These are phyloP conservation scores for Solanum clarkiae DNA, from an alignment of 257 asterid species.

Conservation along the genomic window DNA sequence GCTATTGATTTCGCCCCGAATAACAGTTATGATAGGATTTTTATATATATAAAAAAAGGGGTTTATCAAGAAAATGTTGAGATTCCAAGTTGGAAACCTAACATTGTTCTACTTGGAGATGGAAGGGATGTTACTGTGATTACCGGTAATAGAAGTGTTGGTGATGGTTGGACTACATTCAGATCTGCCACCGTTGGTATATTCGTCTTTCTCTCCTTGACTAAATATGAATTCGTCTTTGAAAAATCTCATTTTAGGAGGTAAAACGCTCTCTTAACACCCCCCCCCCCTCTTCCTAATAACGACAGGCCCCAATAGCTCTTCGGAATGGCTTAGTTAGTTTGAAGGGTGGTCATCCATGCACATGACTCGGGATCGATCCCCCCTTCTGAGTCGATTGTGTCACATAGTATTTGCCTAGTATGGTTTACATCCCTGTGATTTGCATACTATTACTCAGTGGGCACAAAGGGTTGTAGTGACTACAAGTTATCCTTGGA, in stretches of 20 bases:
- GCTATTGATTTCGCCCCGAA: constrained; percentile 60
- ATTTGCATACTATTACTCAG: too few species aligned
- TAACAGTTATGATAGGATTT: constrained; percentile 39
- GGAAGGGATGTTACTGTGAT: constrained; percentile 57
- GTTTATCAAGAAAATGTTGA: constrained; percentile 68
- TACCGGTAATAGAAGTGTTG: constrained; percentile 46
- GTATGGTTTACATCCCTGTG: too few species aligned
- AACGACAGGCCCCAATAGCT: neutral
- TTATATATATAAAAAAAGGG: constrained; percentile 50
- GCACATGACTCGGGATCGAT: too few species aligned
- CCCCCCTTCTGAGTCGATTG: too few species aligned
- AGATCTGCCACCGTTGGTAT: constrained; percentile 91
- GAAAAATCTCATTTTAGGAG: neutral
- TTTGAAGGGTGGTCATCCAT: too few species aligned
- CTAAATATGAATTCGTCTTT: rapidly evolving
- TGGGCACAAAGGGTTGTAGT: too few species aligned
- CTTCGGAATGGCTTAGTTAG: too few species aligned
- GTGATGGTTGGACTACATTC: constrained; percentile 86
- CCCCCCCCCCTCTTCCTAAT: neutral
- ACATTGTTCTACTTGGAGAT: constrained; percentile 75
- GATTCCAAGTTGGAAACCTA: constrained; percentile 65
- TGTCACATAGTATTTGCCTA: too few species aligned
- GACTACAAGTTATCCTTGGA: too few species aligned
- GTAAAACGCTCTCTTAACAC: too few species aligned
- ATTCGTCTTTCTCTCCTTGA: neutral